Base-by-base conservation (phyloP, 371 early-diverging fungal genomes). In the Lichtheimia ramosa region DNA sequence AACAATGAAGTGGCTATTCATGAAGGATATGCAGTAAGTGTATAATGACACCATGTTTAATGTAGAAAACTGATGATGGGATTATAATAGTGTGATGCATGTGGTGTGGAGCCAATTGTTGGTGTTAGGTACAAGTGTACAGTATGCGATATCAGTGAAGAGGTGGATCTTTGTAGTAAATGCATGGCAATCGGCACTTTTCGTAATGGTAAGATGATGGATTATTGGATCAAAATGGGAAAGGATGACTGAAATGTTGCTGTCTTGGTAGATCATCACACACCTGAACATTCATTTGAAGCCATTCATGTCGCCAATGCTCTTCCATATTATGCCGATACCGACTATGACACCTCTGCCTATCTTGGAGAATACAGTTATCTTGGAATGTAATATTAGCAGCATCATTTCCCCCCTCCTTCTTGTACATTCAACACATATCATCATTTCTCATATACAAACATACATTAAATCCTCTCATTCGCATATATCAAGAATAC, bases 101-200 rank as follows among this genome's bases (percentile, higher is more conserved):
- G 88, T 64, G 83, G 83, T 13, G 71, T 74, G 28, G 85, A 85
- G 46, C 88, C 88, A 4, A 87, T 87, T 57, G 65, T 83, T 20
- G 88, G 88, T 14, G 72, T 75, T 7, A 77, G 82, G 0, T 84
- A 83, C 61, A 83, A 83, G 43, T 87, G 88, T 57, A 71, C 74
- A 14, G 72, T 83, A n/a, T 87, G 88, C 56, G 82, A 82, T 59
- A 68, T 70, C 6, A 75, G 72, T 51, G 77, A 75, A 62, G 77
- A 81, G 55, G 70, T 83, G 2, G 83, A 81, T 66, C 57, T 83
- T 23, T 83, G 83, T 55, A 71, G 76, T 16, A 68, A 59, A 40
- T 83, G 83, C 56, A 74, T 72, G 73, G 70, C 62, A 28, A 62
- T 69, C 25, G 79, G 76, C 18, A 69, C 69, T 13, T 83, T 83